A percentile compares a stretch with the other conserved stretches of the same genome.
These are phyloP conservation scores for Exophiala phaeomuriformis DNA, from an alignment of 2,329 filamentous ascomycete species.

Conservation along the genomic window DNA sequence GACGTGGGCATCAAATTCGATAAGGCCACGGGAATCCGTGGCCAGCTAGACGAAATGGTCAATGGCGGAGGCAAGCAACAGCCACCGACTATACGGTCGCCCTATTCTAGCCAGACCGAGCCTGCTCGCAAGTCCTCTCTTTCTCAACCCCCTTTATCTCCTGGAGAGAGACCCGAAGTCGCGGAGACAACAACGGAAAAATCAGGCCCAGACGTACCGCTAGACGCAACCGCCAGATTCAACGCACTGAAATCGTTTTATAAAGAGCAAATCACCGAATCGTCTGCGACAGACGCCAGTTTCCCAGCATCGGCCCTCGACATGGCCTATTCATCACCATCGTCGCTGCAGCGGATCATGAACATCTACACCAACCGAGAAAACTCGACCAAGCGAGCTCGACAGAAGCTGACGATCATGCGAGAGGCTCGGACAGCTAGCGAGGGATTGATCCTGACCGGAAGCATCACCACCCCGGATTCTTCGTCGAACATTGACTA, in stretches of 20 bases:
- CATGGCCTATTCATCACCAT: constrained; percentile 57
- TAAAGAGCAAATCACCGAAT: constrained; percentile 64
- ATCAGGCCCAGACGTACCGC: constrained; percentile 34
- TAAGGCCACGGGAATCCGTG: constrained; percentile 76
- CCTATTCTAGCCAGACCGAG: constrained; percentile 4
- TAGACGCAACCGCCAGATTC: constrained; percentile 65
- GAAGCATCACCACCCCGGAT: constrained; percentile 30
- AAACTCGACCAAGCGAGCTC: constrained; percentile 52
- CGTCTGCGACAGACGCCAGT: constrained; percentile 42
- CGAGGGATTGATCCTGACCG: constrained; percentile 60
- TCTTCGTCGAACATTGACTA: constrained; percentile 9
- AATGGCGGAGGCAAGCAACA: constrained; percentile 33
- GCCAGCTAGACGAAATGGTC: constrained; percentile 66
- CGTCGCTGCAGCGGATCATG: constrained; percentile 81
- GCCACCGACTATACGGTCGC: constrained; percentile 21
- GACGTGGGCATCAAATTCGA: constrained; percentile 89
- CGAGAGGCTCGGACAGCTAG: constrained; percentile 64
- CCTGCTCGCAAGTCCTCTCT: constrained; percentile 18
- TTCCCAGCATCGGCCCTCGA: constrained; percentile 47
- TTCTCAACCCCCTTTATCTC: constrained; percentile 14
- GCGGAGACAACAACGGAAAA: constrained; percentile 31
- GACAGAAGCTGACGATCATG: constrained; percentile 65
- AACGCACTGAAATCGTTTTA: constrained; percentile 67
- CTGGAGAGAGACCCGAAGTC: constrained; percentile 26
- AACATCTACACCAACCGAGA: constrained; percentile 66